Percentiles rank a stretch among this genome's conserved stretches.
Evolutionary conservation across 495 filamentous ascomycete species (phyloP).

Genomic region (Penicillium malachiteum): DNA sequence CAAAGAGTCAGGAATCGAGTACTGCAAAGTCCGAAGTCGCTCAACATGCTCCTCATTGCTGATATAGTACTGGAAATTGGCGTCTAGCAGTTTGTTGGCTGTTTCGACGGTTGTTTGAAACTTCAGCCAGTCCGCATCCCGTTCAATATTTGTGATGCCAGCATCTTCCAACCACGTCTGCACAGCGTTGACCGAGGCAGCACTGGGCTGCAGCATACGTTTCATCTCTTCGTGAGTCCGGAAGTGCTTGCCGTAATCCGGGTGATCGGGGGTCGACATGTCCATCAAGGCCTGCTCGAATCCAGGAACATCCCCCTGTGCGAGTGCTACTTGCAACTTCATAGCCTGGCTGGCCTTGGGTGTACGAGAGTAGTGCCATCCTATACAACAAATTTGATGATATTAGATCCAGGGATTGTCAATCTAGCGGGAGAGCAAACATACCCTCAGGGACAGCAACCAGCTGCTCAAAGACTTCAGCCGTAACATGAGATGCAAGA

Average conservation of each 20-base stretch:
- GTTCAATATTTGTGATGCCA: conserved; percentile 47
- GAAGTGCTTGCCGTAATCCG: conserved; percentile 62
- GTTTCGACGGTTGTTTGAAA: conserved; percentile 52
- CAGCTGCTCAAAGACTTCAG: conserved; percentile 40
- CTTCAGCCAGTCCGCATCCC: conserved; percentile 63
- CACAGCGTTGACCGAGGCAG: conserved; percentile 41
- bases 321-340: conserved; percentile 48
- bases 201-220: conserved; percentile 49
- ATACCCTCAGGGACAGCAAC: conserved; percentile 36
- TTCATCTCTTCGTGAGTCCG: conserved; percentile 52
- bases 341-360: conserved; percentile 33
- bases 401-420: not conserved
- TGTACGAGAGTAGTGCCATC: conserved; percentile 36
- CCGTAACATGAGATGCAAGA: conserved; percentile 34
- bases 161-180: conserved; percentile 49
- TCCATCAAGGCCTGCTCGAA: conserved; percentile 63
- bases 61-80: conserved; percentile 57
- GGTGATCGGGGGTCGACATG: conserved; percentile 58
- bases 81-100: conserved; percentile 54
- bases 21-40: conserved; percentile 57
- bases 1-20: conserved; percentile 57
- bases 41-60: conserved; percentile 36
- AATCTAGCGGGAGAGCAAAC: not conserved
- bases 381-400: conserved; percentile 14
- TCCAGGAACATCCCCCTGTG: conserved; percentile 54